A percentile compares a stretch with the other conserved stretches of the same genome.
Conservation (phyloP, 1,139 yeast genomes). For the Protomyces gravidus region DNA sequence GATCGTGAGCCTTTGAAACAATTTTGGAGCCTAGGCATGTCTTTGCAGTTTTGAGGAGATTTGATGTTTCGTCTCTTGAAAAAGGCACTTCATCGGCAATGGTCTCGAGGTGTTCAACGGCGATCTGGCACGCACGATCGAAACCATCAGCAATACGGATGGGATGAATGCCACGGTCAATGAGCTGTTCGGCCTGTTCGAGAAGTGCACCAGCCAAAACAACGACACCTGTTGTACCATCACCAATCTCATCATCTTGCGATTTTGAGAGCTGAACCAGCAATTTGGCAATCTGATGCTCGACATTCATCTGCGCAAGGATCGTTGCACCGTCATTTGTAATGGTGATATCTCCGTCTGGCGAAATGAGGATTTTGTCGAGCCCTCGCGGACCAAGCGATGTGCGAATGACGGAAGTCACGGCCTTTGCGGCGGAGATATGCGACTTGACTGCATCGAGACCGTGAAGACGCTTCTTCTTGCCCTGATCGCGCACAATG, state of each 20-base stretch:
- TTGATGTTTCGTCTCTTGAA: slow-evolving; percentile 39
- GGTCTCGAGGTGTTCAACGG: slow-evolving; percentile 67
- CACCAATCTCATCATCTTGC: slow-evolving; percentile 98
- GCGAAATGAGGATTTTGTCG: slow-evolving; percentile 86
- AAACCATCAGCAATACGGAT: slow-evolving; percentile 95
- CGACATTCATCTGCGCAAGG: slow-evolving; percentile 90
- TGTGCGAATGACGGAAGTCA: slow-evolving; percentile 84
- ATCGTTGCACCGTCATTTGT: slow-evolving; percentile 99
- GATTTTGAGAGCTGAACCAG: slow-evolving; percentile 90
- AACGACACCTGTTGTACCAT: slow-evolving; percentile 98
- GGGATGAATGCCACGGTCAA: slow-evolving; percentile 96
- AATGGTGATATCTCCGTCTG: slow-evolving; percentile 95
- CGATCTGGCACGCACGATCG: slow-evolving; percentile 93
- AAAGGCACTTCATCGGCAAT: slow-evolving; percentile 61
- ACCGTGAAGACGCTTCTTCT: slow-evolving; percentile 82
- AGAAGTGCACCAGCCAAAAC: slow-evolving; percentile 90
- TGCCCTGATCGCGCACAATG: slow-evolving; percentile 94
- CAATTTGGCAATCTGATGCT: slow-evolving; percentile 91
- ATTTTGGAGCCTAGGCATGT: slow-evolving; percentile 94
- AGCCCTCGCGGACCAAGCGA: slow-evolving; percentile 94
- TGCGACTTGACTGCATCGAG: slow-evolving; percentile 86
- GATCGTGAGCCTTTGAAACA: slow-evolving; percentile 88
- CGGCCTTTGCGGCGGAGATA: slow-evolving; percentile 92
- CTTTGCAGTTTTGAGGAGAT: slow-evolving; percentile 79
- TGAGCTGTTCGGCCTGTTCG: slow-evolving; percentile 89